Percentiles rank a stretch among this genome's conserved stretches.
Evolutionary conservation across 2,329 filamentous ascomycete species (phyloP).

Genomic region (Colletotrichum endophyticum): DNA sequence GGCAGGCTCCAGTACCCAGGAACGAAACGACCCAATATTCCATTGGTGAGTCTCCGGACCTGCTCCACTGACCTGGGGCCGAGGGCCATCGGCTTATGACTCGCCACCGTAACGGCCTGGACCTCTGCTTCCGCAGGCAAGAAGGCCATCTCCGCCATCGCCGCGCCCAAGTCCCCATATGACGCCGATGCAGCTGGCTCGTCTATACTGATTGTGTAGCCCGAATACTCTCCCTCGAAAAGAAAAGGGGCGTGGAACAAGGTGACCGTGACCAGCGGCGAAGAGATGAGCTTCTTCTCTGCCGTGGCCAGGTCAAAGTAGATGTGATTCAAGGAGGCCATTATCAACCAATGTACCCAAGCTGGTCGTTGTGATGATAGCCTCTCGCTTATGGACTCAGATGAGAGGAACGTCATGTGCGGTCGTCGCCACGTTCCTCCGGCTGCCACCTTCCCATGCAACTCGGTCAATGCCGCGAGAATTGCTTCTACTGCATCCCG

Average conservation of each 20-base stretch:
- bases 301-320: background rate
- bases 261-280: background rate
- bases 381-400: background rate
- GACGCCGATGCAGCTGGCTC: background rate
- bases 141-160: background rate
- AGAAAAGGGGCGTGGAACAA: background rate
- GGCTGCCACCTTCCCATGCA: fast-evolving
- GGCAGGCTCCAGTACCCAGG: background rate
- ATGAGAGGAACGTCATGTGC: background rate
- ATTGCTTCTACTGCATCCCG: background rate
- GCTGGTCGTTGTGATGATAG: background rate
- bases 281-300: background rate
- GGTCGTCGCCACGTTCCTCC: background rate
- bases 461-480: background rate
- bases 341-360: background rate
- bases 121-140: background rate
- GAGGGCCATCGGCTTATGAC: background rate
- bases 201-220: background rate
- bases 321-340: background rate
- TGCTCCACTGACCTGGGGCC: background rate
- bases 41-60: background rate
- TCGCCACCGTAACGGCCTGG: background rate
- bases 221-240: background rate
- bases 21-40: background rate
- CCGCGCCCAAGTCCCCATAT: background rate